Conservation (phyloP, 1,139 yeast species). For the Sugiyamaella neomexicana region DNA sequence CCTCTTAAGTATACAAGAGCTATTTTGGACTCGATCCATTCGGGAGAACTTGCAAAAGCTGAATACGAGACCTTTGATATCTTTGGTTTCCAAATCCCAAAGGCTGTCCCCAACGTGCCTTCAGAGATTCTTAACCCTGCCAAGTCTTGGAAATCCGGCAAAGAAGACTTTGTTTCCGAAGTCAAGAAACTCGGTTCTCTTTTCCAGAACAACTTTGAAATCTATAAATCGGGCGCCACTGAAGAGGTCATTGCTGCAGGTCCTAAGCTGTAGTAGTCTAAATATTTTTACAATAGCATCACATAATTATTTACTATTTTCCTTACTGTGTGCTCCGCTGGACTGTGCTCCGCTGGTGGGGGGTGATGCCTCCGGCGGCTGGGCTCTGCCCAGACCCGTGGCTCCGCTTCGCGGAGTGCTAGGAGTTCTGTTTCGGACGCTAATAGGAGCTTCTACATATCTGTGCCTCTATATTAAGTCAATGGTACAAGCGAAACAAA, state of each 20-base stretch:
- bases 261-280: slow-evolving; percentile 48
- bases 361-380: not conserved
- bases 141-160: slow-evolving; percentile 76
- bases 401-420: not conserved
- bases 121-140: slow-evolving; percentile 83
- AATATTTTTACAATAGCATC: not conserved
- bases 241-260: slow-evolving; percentile 91
- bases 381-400: not conserved
- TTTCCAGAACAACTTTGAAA: slow-evolving; percentile 83
- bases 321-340: no score
- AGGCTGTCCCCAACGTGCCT: slow-evolving; percentile 79
- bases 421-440: no score
- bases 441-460: no score
- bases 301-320: no score
- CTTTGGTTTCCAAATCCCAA: slow-evolving; percentile 88
- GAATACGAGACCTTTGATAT: slow-evolving; percentile 83
- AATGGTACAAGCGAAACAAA: no score
- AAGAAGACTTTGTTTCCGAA: slow-evolving; percentile 64
- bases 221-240: slow-evolving; percentile 81
- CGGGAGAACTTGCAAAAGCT: slow-evolving; percentile 79
- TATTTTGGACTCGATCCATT: slow-evolving; percentile 90
- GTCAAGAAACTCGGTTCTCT: slow-evolving; percentile 71
- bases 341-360: not conserved
- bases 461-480: no score
- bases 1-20: slow-evolving; percentile 98